Conservation (phyloP, 192 early-diverging fungal species). For the Backusella morwellensis region DNA sequence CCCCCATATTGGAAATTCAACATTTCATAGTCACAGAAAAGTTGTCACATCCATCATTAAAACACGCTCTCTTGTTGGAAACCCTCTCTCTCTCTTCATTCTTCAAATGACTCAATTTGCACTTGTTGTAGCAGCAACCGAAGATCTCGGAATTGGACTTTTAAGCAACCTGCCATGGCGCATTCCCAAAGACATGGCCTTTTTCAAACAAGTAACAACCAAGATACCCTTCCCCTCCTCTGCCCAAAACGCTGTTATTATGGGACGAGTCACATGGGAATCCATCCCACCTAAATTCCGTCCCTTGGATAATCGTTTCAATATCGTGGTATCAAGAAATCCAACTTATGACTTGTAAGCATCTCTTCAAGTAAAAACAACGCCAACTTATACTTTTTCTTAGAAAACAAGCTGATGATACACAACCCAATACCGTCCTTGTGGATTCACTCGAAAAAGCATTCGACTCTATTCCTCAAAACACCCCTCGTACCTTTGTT, state of each 20-base stretch:
- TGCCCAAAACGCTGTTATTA: slow-evolving; percentile 79
- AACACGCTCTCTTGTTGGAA: background rate
- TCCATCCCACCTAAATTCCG: slow-evolving; percentile 81
- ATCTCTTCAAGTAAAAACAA: background rate
- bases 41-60: background rate
- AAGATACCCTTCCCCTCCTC: slow-evolving; percentile 1
- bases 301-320: slow-evolving; percentile 77
- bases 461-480: slow-evolving; percentile 46
- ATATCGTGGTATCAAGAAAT: slow-evolving; percentile 81
- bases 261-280: slow-evolving; percentile 95
- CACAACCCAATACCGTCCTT: slow-evolving; percentile 23
- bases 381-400: slow-evolving; percentile 1
- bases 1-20: background rate
- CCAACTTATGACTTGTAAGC: slow-evolving; percentile 41
- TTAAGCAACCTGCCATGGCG: slow-evolving; percentile 81
- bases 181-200: slow-evolving; percentile 80
- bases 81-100: background rate
- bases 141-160: slow-evolving; percentile 76
- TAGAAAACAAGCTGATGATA: slow-evolving; percentile 25
- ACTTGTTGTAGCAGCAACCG: slow-evolving; percentile 77
- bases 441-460: slow-evolving; percentile 53
- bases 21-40: background rate
- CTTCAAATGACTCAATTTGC: slow-evolving; percentile 40
- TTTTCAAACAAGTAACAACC: slow-evolving; percentile 72
- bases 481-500: slow-evolving; percentile 60